Conservation (phyloP, 2,329 filamentous ascomycete genomes). For the Pseudocercospora macadamiae region DNA sequence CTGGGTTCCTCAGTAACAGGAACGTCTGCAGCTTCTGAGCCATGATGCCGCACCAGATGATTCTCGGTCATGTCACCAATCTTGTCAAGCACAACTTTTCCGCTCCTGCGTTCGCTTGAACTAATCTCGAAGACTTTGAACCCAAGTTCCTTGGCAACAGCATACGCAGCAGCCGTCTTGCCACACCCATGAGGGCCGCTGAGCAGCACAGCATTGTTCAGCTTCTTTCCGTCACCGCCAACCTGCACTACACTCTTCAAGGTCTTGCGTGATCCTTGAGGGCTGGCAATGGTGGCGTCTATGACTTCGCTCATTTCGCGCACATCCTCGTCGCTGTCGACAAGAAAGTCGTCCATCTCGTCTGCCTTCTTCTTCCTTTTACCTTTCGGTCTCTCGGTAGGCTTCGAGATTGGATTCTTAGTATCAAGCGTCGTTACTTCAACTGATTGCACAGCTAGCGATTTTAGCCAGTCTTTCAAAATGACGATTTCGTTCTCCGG, state of each 20-base stretch:
- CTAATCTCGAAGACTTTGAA: constrained; percentile 98
- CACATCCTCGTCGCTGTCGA: constrained; percentile 75
- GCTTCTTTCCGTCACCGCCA: constrained; percentile 42
- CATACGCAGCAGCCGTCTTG: constrained; percentile 90
- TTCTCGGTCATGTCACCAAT: constrained; percentile 98
- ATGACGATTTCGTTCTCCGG: constrained; percentile 68
- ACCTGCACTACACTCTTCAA: constrained; percentile 46
- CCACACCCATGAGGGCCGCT: constrained; percentile 89
- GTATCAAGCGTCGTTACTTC: constrained; percentile 59
- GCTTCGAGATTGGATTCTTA: constrained; percentile 19
- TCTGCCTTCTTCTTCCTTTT: constrained; percentile 64
- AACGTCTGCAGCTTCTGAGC: constrained; percentile 28
- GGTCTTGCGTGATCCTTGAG: constrained; percentile 5
- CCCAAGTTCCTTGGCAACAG: constrained; percentile 85
- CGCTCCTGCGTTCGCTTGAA: constrained; percentile 76
- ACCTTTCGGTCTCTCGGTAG: constrained; percentile 52
- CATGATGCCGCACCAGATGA: constrained; percentile 72
- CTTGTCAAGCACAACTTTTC: constrained; percentile 85
- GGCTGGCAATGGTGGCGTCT: constrained; percentile 43
- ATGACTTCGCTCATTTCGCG: constrained; percentile 70
- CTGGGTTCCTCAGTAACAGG: constrained; percentile 42
- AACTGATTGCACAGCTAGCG: constrained; percentile 75
- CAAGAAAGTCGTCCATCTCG: constrained; percentile 78
- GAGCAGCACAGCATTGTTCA: constrained; percentile 79
- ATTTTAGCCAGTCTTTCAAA: constrained; percentile 79